These are phyloP conservation scores for Cryptococcus jaspeensis DNA, from an alignment of 1,284 basidiomycete genomes.

Conservation along the genomic window DNA sequence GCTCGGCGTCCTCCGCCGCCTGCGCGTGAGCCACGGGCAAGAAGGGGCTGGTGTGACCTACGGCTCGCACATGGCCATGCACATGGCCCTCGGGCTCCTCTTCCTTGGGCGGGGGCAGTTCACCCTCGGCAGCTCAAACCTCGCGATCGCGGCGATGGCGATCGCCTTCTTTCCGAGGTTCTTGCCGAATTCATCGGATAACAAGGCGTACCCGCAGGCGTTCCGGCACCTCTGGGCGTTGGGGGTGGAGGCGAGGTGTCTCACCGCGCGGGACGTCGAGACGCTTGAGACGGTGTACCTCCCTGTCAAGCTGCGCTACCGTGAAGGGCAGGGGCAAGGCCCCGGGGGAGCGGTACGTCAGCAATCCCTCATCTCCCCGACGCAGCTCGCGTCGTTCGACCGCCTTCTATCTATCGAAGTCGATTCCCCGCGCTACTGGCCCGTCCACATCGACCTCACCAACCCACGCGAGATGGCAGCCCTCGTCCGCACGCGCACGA, in stretches of 20 bases:
- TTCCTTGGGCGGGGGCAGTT: conserved; percentile 93
- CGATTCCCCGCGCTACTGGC: conserved; percentile 93
- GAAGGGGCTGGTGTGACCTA: conserved; percentile 75
- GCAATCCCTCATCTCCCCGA: conserved; percentile 81
- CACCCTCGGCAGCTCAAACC: conserved; percentile 87
- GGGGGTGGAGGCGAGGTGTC: conserved; percentile 88
- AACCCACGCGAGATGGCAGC: conserved; percentile 65
- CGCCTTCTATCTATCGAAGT: conserved; percentile 74
- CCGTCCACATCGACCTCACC: conserved; percentile 75
- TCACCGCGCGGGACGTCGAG: conserved; percentile 87
- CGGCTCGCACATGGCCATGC: conserved; percentile 85
- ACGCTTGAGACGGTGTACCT: conserved; percentile 85
- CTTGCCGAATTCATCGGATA: conserved; percentile 74
- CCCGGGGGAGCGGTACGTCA: conserved; percentile 51
- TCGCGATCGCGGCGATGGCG: conserved; percentile 84
- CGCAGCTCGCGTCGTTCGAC: conserved; percentile 83
- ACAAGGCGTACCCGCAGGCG: conserved; percentile 87
- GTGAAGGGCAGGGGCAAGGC: conserved; percentile 54
- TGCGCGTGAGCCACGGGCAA: conserved; percentile 89
- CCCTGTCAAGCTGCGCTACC: conserved; percentile 78
- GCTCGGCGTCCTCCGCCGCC: conserved; percentile 80
- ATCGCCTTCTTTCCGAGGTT: conserved; percentile 89
- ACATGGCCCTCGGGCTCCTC: conserved; percentile 86
- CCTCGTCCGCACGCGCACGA: conserved; percentile 71
- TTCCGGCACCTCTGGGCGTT: conserved; percentile 94